These are phyloP conservation scores for Agrocybe praecox DNA, from an alignment of 768 basidiomycete species.

Conservation along the genomic window DNA sequence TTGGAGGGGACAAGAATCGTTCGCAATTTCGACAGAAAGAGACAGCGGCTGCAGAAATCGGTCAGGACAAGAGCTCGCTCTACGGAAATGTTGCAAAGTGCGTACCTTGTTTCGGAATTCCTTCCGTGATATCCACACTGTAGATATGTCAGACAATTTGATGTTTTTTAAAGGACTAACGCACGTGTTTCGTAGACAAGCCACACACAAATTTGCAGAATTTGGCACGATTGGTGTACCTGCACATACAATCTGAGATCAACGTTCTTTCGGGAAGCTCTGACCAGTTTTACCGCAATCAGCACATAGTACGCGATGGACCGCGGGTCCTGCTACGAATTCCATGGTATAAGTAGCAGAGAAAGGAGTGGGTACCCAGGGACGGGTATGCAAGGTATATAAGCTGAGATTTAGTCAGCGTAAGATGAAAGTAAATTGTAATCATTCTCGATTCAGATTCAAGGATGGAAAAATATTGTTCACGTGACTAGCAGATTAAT, in stretches of 20 bases:
- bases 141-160: not conserved
- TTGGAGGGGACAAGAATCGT: constrained; percentile 90
- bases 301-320: constrained; percentile 85
- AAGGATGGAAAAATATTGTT: constrained; percentile 15
- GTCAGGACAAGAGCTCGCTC: not conserved
- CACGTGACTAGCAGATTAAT: constrained; percentile 17
- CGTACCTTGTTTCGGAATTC: constrained; percentile 91
- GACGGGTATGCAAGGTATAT: constrained; percentile 1
- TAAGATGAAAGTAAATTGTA: constrained; percentile 1
- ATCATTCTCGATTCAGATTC: not conserved
- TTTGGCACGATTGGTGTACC: constrained; percentile 89
- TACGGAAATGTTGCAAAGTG: not conserved
- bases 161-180: constrained; percentile 20
- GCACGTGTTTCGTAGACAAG: constrained; percentile 85
- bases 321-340: constrained; percentile 71
- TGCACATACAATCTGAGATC: constrained; percentile 22
- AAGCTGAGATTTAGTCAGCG: constrained; percentile 18
- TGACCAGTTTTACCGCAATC: constrained; percentile 68
- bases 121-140: constrained; percentile 96
- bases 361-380: not conserved
- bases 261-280: not conserved
- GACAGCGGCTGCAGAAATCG: constrained; percentile 62
- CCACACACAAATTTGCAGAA: constrained; percentile 90
- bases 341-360: constrained; percentile 57
- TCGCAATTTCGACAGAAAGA: constrained; percentile 97